Evolutionary conservation across 2,329 filamentous ascomycete genomes (phyloP).

Genomic region (Ophiostoma angusticollis): DNA sequence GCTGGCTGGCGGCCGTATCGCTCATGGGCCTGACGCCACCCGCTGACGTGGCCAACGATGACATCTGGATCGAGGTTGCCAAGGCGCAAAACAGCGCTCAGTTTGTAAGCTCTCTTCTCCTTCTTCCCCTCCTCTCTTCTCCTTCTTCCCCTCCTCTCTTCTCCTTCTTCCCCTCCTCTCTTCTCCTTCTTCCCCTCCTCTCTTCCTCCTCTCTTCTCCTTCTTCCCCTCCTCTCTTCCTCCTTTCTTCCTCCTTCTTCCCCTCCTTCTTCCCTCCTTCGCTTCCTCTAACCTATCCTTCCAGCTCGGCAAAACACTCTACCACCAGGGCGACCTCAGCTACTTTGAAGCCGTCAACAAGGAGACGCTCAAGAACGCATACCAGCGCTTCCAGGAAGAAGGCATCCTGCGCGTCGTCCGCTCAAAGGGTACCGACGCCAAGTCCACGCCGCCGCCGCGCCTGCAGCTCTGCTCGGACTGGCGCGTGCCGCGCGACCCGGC

Average conservation of each 20-base stretch:
- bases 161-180: not conserved
- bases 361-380: conserved; percentile 94
- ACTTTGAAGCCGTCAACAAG: conserved; percentile 97
- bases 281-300: too few species aligned
- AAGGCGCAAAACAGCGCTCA: conserved; percentile 74
- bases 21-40: conserved; percentile 79
- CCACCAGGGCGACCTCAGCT: conserved; percentile 90
- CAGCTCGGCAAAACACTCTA: conserved; percentile 91
- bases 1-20: conserved; percentile 81
- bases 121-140: not conserved
- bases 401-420: conserved; percentile 66
- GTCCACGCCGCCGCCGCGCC: conserved; percentile 38
- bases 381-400: conserved; percentile 76
- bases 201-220: too few species aligned
- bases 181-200: too few species aligned
- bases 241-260: not conserved
- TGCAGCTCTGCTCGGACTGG: conserved; percentile 66
- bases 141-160: not conserved
- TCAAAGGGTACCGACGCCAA: conserved; percentile 55
- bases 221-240: not conserved
- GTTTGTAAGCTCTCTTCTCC: conserved; percentile 38
- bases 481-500: conserved; percentile 49
- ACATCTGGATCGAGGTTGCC: conserved; percentile 64
- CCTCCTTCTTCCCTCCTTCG: too few species aligned
- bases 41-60: conserved; percentile 36